phyloP scores from a whole-genome alignment of 768 basidiomycete genomes.

The Mycena amicta region DNA sequence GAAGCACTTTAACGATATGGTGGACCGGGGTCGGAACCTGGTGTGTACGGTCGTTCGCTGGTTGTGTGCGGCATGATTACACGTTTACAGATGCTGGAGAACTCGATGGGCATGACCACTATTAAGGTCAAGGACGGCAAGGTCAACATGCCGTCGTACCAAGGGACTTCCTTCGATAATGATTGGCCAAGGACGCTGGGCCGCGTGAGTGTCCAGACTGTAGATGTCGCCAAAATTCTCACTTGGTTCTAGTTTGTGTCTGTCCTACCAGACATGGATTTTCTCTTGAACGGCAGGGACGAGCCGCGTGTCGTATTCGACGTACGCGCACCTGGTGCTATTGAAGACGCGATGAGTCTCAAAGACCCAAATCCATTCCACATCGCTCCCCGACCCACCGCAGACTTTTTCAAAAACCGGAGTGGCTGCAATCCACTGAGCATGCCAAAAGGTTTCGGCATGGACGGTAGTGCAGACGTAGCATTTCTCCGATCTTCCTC shows the following conservation, averaged over 20 bases:
- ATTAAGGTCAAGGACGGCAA: conserved; percentile 16
- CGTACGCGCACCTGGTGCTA: conserved; percentile 15
- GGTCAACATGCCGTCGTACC: conserved; percentile 16
- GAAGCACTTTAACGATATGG: conserved; percentile 16
- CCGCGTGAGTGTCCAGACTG: neutral
- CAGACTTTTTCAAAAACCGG: conserved; percentile 13
- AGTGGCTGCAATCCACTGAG: conserved; percentile 18
- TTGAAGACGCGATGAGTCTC: conserved; percentile 15
- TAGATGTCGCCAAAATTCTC: neutral
- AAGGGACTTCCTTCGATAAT: conserved; percentile 15
- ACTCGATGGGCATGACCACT: conserved; percentile 21
- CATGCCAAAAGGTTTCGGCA: conserved; percentile 14
- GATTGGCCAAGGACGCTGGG: conserved; percentile 20
- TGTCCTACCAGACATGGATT: conserved; percentile 22
- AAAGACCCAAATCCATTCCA: conserved; percentile 21
- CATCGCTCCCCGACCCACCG: conserved; percentile 12
- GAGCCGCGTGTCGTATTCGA: conserved; percentile 24
- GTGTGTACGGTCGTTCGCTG: no score
- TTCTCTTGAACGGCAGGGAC: conserved; percentile 22
- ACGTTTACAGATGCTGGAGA: conserved; percentile 13
- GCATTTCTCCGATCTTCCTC: conserved; percentile 22
- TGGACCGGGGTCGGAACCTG: conserved; percentile 10
- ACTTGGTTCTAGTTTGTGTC: conserved; percentile 9
- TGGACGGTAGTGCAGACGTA: conserved; percentile 20
- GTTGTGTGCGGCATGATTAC: no score